Conservation (phyloP, 164 flowering plant genomes). For the Platanus orientalis region DNA sequence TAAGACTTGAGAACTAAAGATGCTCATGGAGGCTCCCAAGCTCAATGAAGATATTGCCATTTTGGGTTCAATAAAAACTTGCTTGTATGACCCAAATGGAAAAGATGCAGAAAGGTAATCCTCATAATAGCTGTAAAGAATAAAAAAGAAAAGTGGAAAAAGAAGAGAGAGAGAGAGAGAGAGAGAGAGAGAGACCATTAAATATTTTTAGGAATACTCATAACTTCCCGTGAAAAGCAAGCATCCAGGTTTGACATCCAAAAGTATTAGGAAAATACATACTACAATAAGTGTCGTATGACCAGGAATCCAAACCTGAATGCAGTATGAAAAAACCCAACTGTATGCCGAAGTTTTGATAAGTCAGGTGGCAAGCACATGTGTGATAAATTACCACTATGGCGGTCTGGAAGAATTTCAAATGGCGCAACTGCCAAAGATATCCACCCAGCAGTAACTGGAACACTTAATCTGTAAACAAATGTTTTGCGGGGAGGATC, state of each 20-base stretch:
- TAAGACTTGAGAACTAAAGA: slow-evolving; percentile 77
- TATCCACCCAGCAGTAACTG: slow-evolving; percentile 81
- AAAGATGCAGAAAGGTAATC: slow-evolving; percentile 73
- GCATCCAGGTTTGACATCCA: neutral
- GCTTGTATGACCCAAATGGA: slow-evolving; percentile 97
- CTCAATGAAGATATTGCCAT: slow-evolving; percentile 66
- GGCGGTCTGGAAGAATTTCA: slow-evolving; percentile 69
- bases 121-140: slow-evolving; percentile 69
- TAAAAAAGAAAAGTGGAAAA: neutral
- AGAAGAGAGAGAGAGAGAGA: neutral
- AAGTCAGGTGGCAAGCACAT: slow-evolving; percentile 62
- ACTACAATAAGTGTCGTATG: neutral
- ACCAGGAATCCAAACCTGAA: slow-evolving; percentile 52
- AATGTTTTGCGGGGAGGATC: slow-evolving; percentile 83
- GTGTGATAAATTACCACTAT: slow-evolving; percentile 55
- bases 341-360: slow-evolving; percentile 62
- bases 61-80: slow-evolving; percentile 85
- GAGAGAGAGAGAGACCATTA: too few species aligned
- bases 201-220: neutral
- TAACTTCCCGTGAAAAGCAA: neutral
- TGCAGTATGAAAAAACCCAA: slow-evolving; percentile 75
- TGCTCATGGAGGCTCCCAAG: slow-evolving; percentile 77
- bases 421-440: slow-evolving; percentile 86
- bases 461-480: slow-evolving; percentile 70
- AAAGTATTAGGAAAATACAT: neutral